Conservation (phyloP, 2,329 filamentous ascomycete species). For the Botryotinia globosa region DNA sequence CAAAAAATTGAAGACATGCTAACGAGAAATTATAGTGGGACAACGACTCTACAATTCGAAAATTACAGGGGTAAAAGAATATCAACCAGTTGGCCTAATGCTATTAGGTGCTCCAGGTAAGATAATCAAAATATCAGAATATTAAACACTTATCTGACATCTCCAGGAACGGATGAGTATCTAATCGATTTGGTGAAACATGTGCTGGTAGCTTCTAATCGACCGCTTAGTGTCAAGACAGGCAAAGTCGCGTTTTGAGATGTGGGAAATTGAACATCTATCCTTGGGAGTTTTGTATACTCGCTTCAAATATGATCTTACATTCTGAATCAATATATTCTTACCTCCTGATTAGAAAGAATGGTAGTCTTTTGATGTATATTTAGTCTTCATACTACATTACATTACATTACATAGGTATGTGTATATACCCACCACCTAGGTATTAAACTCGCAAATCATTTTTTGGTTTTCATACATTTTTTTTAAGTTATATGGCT, state of each 20-base stretch:
- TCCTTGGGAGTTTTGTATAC: fast-evolving
- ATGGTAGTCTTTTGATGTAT: not conserved
- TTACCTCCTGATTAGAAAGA: not conserved
- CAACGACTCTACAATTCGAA: slow-evolving; percentile 25
- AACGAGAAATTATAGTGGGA: slow-evolving; percentile 20
- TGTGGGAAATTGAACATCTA: fast-evolving
- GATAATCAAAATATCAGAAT: not conserved
- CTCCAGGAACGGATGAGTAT: slow-evolving; percentile 20
- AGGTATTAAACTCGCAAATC: too few species aligned
- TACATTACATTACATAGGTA: too few species aligned
- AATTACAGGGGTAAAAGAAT: slow-evolving; percentile 16
- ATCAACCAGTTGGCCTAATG: slow-evolving; percentile 28
- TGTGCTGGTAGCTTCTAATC: not conserved
- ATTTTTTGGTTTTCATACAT: not conserved
- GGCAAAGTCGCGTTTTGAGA: slow-evolving; percentile 6
- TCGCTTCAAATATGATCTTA: not conserved
- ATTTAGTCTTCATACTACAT: fast-evolving
- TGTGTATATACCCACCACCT: too few species aligned
- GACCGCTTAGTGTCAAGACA: not conserved
- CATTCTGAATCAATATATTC: too few species aligned
- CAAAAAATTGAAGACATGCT: not conserved
- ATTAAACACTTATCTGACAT: not conserved
- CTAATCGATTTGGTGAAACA: slow-evolving; percentile 15
- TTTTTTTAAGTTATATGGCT: not conserved
- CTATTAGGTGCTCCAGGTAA: slow-evolving; percentile 25